Evolutionary conservation across 306 rosid genomes (phyloP), one percentile per base, ranked within the genome.

Genomic region (Vachellia pachyceras): DNA sequence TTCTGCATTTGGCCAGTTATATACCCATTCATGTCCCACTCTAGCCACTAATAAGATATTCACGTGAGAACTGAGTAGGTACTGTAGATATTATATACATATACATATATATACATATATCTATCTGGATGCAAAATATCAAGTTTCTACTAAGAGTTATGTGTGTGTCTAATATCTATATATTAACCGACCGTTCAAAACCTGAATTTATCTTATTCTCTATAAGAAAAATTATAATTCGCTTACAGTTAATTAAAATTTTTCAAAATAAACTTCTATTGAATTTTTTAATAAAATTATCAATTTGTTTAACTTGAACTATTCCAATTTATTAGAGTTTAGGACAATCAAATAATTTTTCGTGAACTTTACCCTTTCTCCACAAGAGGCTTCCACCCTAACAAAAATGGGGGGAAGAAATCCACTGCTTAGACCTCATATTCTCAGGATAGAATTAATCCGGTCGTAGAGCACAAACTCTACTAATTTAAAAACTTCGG

Each of bases 111-210:
- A n/a, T n/a, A n/a, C n/a, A 17, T 50, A 50, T 50, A 4, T 50
- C 5, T 18, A 0, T 6, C 2, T 52, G 23, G 20, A 39, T 41
- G 47, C 42, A 79, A 39, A 61, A 83, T 60, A 79, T 39, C 17
- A 40, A 55, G 73, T 69, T 63, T 76, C 41, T 57, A 8, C 50
- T 17, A 15, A 29, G 67, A 60, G 17, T 4, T 23, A 0, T 22
- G 3, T 61, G 33, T 29, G 1, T 29, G 33, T 29, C 1, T 29
- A 29, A 29, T 29, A 29, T 29, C 33, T 66, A 66, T 72, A 65
- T 76, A 22, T 65, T 77, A 79, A 42, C 80, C 68, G 71, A 77
- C 29, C 7, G 67, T 84, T 80, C 82, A 66, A 84, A 76, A 79
- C 52, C 29, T 33, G 41, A 29, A 33, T 82, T 35, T 70, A 35